Percentiles rank a stretch among this genome's conserved stretches.
Conservation (phyloP, 768 basidiomycete genomes). For the Lentinula boryana region DNA sequence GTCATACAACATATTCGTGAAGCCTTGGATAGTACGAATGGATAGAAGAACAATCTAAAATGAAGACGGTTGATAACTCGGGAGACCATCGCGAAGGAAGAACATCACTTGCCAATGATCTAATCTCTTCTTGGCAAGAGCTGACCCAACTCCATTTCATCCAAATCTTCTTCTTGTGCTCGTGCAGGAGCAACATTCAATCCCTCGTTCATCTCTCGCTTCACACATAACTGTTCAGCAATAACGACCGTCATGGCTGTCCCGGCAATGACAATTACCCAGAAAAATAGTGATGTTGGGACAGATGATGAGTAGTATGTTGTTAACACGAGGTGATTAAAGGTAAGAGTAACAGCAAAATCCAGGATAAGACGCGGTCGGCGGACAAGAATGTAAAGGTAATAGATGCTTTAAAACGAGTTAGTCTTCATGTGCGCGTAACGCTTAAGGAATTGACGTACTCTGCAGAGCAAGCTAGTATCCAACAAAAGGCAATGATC, state of each 20-base stretch:
- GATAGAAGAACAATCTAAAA: background rate
- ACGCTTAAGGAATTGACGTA: slow-evolving; percentile 37
- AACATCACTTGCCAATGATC: background rate
- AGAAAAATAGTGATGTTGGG: slow-evolving; percentile 92
- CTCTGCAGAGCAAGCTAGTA: slow-evolving; percentile 79
- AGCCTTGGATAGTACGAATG: background rate
- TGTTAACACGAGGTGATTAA: slow-evolving; percentile 90
- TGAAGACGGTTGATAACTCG: background rate
- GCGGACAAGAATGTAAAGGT: slow-evolving; percentile 81
- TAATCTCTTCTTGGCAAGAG: slow-evolving; percentile 34
- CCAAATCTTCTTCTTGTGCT: slow-evolving; percentile 47
- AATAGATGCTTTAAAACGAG: slow-evolving; percentile 48
- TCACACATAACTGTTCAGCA: slow-evolving; percentile 90
- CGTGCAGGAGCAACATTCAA: slow-evolving; percentile 47
- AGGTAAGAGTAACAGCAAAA: slow-evolving; percentile 84
- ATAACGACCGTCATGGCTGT: slow-evolving; percentile 69
- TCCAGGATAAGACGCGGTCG: slow-evolving; percentile 93
- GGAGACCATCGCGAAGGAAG: background rate
- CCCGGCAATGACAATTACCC: slow-evolving; percentile 70
- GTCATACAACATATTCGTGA: background rate
- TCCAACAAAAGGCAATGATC: slow-evolving; percentile 87
- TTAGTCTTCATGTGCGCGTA: background rate
- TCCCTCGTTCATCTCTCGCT: slow-evolving; percentile 85
- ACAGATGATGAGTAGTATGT: slow-evolving; percentile 82
- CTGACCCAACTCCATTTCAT: slow-evolving; percentile 53